Evolutionary conservation across 2,329 filamentous ascomycete species (phyloP), one percentile per base, ranked within the genome.

Genomic region (Beauveria varroae): DNA sequence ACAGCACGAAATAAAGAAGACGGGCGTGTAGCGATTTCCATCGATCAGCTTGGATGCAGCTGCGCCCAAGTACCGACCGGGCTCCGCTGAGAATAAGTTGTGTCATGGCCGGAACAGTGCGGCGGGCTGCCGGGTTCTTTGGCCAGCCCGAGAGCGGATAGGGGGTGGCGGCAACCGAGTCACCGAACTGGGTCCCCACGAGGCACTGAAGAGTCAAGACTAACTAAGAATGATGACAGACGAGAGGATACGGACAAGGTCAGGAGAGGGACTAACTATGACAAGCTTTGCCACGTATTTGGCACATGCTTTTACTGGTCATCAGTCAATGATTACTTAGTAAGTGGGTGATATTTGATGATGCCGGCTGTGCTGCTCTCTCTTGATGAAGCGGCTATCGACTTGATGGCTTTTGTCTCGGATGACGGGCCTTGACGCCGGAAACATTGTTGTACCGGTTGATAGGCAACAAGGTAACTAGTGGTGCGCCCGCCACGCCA

Each of bases 71-170:
- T 20, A 24, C 40, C 16, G 7, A 24, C 40, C 24, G 34, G 9
- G 7, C 40, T 30, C 49, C 49, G 49, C 47, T 20, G 26, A 7
- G 20, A 46, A 18, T 43, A n/a, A 22, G n/a, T 28, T 5, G 12
- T 37, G 26, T 12, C 14, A 28, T 20, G 37, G 37, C 37, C 41
- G 40, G 40, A 34, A 22, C 18, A 12, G 41, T 20, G 16, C 43
- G 43, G 54, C 47, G 57, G 57, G 37, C 47, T 59, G 57, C 26
- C 57, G 49, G 47, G 47, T 52, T 59, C 57, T 59, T 59, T 8
- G 24, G 26, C n/a, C 57, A 59, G 26, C 57, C 57, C 57, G 57
- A 58, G 28, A 54, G 34, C 46, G 49, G 57, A 59, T 52, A 53
- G 49, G 49, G 49, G 57, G 47, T 59, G 57, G 40, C 49, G 56